Evolutionary conservation across 2,329 filamentous ascomycete species (phyloP).

Genomic region (Simplicillium sp.): DNA sequence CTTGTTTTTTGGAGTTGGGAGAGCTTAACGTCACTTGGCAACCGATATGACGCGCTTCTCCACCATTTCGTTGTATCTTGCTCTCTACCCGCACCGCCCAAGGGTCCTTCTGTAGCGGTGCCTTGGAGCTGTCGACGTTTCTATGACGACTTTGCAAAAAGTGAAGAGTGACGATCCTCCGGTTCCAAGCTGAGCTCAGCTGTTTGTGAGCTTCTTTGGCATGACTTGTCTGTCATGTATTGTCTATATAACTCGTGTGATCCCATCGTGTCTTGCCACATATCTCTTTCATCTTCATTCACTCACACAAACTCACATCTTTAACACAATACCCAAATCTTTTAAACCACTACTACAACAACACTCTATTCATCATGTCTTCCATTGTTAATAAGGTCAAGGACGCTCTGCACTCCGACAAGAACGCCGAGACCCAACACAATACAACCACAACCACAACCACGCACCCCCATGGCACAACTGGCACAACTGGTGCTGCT

Average conservation of each 20-base stretch:
- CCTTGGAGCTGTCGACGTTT: too few species aligned
- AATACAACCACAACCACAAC: constrained; percentile 17
- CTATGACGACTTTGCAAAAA: too few species aligned
- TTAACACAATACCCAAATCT: constrained; percentile 9
- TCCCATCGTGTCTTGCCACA: constrained; percentile 9
- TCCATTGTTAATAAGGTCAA: constrained; percentile 50
- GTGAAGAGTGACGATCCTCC: too few species aligned
- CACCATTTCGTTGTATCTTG: too few species aligned
- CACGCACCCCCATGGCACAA: constrained; percentile 8
- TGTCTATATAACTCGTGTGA: constrained; percentile 2
- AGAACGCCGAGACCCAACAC: constrained; percentile 18
- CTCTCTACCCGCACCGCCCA: too few species aligned
- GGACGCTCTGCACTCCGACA: constrained; percentile 39
- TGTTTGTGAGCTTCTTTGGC: too few species aligned
- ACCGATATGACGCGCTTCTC: too few species aligned
- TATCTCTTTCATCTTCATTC: constrained; percentile 4
- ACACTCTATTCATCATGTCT: constrained; percentile 36
- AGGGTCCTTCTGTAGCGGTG: too few species aligned
- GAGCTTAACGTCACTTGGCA: too few species aligned
- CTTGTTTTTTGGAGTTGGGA: too few species aligned
- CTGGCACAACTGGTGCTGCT: constrained; percentile 4
- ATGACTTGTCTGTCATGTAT: background rate
- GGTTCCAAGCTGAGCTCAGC: too few species aligned
- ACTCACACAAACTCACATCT: constrained; percentile 3
- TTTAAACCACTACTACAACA: constrained; percentile 7